phyloP scores from a whole-genome alignment of 2,329 filamentous ascomycete species.

The Fusarium bulbicola region DNA sequence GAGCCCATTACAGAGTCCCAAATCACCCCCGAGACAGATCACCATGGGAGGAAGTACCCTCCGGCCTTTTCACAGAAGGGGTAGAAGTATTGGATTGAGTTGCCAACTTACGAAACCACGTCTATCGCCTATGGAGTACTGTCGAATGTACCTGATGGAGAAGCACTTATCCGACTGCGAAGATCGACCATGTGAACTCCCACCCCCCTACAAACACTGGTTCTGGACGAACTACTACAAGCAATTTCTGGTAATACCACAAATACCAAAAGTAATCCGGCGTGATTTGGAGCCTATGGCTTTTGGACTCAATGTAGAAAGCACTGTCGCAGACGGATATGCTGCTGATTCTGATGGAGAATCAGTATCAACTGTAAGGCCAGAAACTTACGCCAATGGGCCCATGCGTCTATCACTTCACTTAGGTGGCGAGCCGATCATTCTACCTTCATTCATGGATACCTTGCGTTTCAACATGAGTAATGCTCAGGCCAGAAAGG shows the following conservation, averaged over 20 bases:
- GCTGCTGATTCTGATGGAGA: constrained; percentile 30
- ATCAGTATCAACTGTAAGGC: constrained; percentile 30
- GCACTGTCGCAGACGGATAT: neutral
- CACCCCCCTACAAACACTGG: constrained; percentile 43
- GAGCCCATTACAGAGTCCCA: neutral
- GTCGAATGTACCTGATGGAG: constrained; percentile 48
- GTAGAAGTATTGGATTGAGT: neutral
- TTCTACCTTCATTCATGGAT: constrained; percentile 42
- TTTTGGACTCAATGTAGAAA: neutral
- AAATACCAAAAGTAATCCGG: constrained; percentile 43
- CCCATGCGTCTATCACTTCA: constrained; percentile 48
- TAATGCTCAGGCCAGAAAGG: neutral
- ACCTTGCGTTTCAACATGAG: constrained; percentile 9
- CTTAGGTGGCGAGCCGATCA: constrained; percentile 37
- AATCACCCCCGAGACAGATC: neutral
- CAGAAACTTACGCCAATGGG: neutral
- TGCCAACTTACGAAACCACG: constrained; percentile 41
- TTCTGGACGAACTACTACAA: constrained; percentile 49
- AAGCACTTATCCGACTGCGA: constrained; percentile 43
- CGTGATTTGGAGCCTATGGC: constrained; percentile 9
- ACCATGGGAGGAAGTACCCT: neutral
- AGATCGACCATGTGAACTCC: constrained; percentile 42
- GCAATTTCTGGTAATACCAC: constrained; percentile 50
- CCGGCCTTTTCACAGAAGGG: neutral
- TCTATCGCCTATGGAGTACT: constrained; percentile 54